Evolutionary conservation across 495 filamentous ascomycete species (phyloP).

Genomic region (Podospora anserina): DNA sequence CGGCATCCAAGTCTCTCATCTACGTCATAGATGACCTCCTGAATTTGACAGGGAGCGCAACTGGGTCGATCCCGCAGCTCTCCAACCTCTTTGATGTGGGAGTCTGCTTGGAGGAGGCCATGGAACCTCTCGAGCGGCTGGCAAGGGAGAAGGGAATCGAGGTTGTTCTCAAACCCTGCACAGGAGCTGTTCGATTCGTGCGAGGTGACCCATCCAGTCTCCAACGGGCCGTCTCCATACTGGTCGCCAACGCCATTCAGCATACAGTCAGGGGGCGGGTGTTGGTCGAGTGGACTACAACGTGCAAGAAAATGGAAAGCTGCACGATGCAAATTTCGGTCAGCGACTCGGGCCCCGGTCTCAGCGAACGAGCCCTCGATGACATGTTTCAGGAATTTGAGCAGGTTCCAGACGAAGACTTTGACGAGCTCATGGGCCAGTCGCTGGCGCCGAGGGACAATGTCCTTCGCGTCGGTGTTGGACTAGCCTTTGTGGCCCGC

Average conservation of each 20-base stretch:
- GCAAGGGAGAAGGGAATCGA: conserved; percentile 65
- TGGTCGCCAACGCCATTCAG: conserved; percentile 75
- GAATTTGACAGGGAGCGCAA: conserved; percentile 76
- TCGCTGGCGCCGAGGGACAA: conserved; percentile 4
- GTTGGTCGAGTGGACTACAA: conserved; percentile 58
- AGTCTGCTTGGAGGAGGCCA: conserved; percentile 63
- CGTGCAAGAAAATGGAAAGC: conserved; percentile 29
- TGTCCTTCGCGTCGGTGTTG: conserved; percentile 26
- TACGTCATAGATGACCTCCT: conserved; percentile 88
- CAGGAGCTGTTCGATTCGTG: conserved; percentile 58
- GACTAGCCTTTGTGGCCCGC: conserved; percentile 23
- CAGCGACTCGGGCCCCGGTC: conserved; percentile 69
- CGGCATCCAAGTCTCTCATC: conserved; percentile 85
- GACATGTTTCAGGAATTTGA: conserved; percentile 74
- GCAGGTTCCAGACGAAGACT: conserved; percentile 64
- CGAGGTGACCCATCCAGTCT: conserved; percentile 69
- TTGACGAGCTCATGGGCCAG: conserved; percentile 37
- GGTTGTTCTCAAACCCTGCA: conserved; percentile 55
- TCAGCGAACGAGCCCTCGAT: conserved; percentile 63
- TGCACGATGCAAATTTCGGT: conserved; percentile 63
- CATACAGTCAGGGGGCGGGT: conserved; percentile 62
- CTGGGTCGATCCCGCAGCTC: conserved; percentile 66
- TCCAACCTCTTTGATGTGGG: conserved; percentile 68
- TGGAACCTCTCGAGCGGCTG: conserved; percentile 61
- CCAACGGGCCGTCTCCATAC: conserved; percentile 68